Evolutionary conservation across 2,329 filamentous ascomycete genomes (phyloP), one percentile per base, ranked within the genome.

Genomic region (Aspergillus flavus): DNA sequence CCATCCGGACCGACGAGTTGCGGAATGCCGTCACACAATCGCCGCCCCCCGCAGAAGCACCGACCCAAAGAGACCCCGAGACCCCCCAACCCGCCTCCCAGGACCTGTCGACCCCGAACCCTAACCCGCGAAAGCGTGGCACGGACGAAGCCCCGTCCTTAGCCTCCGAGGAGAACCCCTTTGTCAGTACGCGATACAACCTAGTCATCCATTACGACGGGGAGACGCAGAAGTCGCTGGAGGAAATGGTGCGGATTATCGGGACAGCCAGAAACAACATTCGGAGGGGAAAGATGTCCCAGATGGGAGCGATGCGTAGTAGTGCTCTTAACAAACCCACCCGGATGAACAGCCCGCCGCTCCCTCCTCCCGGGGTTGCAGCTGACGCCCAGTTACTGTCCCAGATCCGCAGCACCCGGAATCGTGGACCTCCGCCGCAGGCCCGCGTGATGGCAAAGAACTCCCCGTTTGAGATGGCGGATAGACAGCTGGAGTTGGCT

Each of bases 141-240:
- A 68, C 73, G 14, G 75, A 77, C 48, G 71, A 76, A 26, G 69
- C 66, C 16, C 66, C 72, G 7, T 80, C 77, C 1, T 61, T 76
- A 36, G 69, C 72, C 12, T 77, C 76, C 2, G 68, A 61, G 9
- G 72, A 78, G 21, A 68, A 71, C 32, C 66, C 71, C n/a, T 86
- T 87, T 65, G 91, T 90, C 74, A 88, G 91, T 60, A 88, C 88
- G 4, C 87, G 90, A 68, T 89, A 85, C 62, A 91, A 92, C 84
- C 89, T 94, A 54, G 89, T 95, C 46, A 91, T 97, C n/a, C 94
- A 93, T 78, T 97, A 97, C 75, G 94, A 97, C 74, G 92, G 91
- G 69, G 89, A 92, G 65, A 89, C 96, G 4, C 93, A 97, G 74
- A 87, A 87, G 57, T 88, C 90, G 45, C 93, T 97, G 68, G 93